Base-by-base conservation (phyloP, 2,329 filamentous ascomycete species). In the Biscogniauxia mediterranea region DNA sequence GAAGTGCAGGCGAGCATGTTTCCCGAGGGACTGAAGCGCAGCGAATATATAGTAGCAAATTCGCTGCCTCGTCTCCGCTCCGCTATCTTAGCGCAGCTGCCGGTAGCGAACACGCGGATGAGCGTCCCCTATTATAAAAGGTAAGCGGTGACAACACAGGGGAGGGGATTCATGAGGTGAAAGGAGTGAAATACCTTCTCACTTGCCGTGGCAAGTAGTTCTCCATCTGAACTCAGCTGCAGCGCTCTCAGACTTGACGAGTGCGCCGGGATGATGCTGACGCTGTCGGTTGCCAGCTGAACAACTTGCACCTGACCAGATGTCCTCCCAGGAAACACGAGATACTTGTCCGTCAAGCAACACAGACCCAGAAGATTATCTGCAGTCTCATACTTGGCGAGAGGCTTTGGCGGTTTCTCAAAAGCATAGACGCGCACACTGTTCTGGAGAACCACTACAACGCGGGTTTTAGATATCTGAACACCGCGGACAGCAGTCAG, bases 181-280 rank as follows among this genome's bases (percentile, higher is more conserved):
- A 32, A 32, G 28, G 28, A 32, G 28, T 46, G 23, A 23, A 13
- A 64, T 80, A 85, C 85, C 67, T 85, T 91, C 76, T 97, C 91
- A 74, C 93, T 97, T 11, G 94, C 94, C 1, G 93, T 97, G 15
- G 93, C 95, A 28, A 98, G 79, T 17, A 96, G 77, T 55, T 92
- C 85, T 2, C 91, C 93, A 71, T 97, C 91, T 0, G 83, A 83
- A 68, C 92, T 96, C 42, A 99, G 79, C 11, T 89, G 85, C 66
- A 99, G 82, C 51, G 93, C 92, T 62, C 90, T 86, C 19, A 99
- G 79, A 0, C 90, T 82, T 0, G 90, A 89, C 4, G 89, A 88
- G 74, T 99, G 95, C 2, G 94, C 95, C 0, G 93, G 92, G 61
- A 98, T 92, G 74, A 99, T 97, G 78, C 90, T 96, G 66, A 98